Base-by-base conservation (phyloP, 1,284 basidiomycete species). In the Exobasidium cylindrosporum region DNA sequence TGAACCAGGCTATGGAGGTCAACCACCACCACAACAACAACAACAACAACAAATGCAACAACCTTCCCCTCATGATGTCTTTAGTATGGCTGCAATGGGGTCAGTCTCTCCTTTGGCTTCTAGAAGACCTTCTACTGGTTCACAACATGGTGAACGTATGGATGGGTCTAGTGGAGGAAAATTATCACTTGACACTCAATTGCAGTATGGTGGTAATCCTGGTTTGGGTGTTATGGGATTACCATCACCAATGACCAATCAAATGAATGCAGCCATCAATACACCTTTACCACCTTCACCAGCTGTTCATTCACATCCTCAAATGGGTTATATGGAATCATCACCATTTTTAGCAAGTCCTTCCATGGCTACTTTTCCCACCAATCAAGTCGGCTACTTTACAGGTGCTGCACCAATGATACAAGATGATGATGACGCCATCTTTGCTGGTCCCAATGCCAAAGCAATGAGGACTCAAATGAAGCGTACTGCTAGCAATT, bases 251-350 rank as follows among this genome's bases (percentile, higher is more conserved):
- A 71, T 49, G 63, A 64, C n/a, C 7, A 47, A 30, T 23, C 50
- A 60, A 45, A 72, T 74, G 66, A 62, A 68, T 57, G 62, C 67
- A 1, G 72, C 72, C 26, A 68, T 74, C 62, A 74, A 73, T 43
- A 74, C 68, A 29, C 72, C 70, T n/a, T 52, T 74, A 1, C 72
- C 72, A 3, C 72, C 72, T 7, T 73, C 70, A 11, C 72, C 72
- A 11, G 70, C 70, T 17, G 24, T 56, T 31, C 23, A 43, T 14
- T 14, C 28, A 24, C 57, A 58, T 50, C 24, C 53, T 26, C 24
- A 65, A 61, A n/a, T 65, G 65, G 3, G 47, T 66, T 54, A 44
- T 35, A 63, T 43, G 32, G 65, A 30, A 58, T 62, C 6, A 46
- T 60, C 21, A 62, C 61, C 47, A 4, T 50, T 50, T 13, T 50